Evolutionary conservation across 2,329 filamentous ascomycete species (phyloP), one percentile per base, ranked within the genome.

Genomic region (Neurospora sp.): DNA sequence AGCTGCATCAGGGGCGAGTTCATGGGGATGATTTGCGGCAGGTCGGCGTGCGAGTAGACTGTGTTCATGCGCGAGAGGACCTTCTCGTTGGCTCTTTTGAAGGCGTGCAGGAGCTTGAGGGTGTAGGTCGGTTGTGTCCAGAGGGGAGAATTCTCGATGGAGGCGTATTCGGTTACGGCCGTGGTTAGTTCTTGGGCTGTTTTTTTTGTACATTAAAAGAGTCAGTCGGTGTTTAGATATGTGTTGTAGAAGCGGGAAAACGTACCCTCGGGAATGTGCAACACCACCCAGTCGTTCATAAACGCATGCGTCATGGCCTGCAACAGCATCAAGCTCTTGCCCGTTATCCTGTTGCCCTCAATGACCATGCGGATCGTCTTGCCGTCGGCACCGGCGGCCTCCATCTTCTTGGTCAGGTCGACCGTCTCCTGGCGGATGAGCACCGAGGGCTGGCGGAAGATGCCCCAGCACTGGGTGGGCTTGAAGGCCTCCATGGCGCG

Each of bases 401-500:
- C 83, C 76, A 97, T 85, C 74, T 85, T 83, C 75, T 82, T 83
- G n/a, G 87, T 86, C 76, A 97, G 76, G 71, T 91, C 86, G 52
- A 92, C 82, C n/a, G 91, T 91, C 83, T 97, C 93, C 70, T 87
- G 84, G 75, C 94, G 87, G 72, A 97, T 83, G 78, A 99, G 82
- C 69, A 91, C 87, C 70, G 92, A 91, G 36, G 96, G 96, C 74
- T 89, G 86, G 75, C 92, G 84, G 81, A 98, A 99, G 76, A 97
- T 82, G 71, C 86, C 87, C 94, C 96, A 99, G 73, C 87, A 89
- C 84, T 98, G 96, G 33, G 89, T 92, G 28, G 89, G 85, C 86
- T 97, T 97, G 85, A 99, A 99, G 3, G 93, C 93, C 78, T 97
- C 92, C 69, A 91, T 85, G n/a, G 89, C 87, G 76, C 93, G 87